Conservation (phyloP, 1,284 basidiomycete species). For the Volvariella volvacea region DNA sequence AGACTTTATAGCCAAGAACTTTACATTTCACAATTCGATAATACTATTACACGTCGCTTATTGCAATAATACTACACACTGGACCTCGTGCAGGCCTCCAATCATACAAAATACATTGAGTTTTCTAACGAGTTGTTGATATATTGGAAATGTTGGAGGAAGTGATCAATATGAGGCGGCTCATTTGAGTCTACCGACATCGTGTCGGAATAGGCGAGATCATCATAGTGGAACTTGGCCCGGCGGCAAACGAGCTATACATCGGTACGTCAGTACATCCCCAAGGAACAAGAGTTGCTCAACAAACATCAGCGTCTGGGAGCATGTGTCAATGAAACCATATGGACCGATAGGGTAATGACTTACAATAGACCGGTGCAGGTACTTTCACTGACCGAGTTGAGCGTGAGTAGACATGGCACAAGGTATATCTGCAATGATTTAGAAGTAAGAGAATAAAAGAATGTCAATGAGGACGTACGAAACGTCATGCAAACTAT, state of each 20-base stretch:
- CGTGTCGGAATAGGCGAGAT: slow-evolving; percentile 14
- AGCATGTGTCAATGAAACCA: background rate
- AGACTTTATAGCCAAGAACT: too few relatives aligned
- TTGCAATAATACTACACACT: too few relatives aligned
- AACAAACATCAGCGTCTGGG: slow-evolving; percentile 7
- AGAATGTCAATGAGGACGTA: background rate
- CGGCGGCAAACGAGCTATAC: slow-evolving; percentile 6
- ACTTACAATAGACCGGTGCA: slow-evolving; percentile 32
- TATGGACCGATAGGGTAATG: background rate
- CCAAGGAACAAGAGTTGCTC: background rate
- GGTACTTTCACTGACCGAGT: slow-evolving; percentile 30
- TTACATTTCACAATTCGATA: too few relatives aligned
- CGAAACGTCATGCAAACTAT: background rate
- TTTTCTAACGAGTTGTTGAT: slow-evolving; percentile 12
- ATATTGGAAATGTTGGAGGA: slow-evolving; percentile 13
- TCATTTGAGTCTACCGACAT: slow-evolving; percentile 14
- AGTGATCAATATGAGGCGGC: slow-evolving; percentile 16
- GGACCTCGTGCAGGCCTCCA: too few relatives aligned
- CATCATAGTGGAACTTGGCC: slow-evolving; percentile 10
- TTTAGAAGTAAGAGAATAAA: too few relatives aligned
- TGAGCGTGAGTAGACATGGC: slow-evolving; percentile 27
- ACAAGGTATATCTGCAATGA: slow-evolving; percentile 25
- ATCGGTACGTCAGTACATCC: background rate
- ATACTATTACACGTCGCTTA: too few relatives aligned
- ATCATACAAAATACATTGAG: slow-evolving; percentile 17